These are phyloP conservation scores for Amanita pseudoporphyria DNA, from an alignment of 768 basidiomycete genomes.

Conservation along the genomic window DNA sequence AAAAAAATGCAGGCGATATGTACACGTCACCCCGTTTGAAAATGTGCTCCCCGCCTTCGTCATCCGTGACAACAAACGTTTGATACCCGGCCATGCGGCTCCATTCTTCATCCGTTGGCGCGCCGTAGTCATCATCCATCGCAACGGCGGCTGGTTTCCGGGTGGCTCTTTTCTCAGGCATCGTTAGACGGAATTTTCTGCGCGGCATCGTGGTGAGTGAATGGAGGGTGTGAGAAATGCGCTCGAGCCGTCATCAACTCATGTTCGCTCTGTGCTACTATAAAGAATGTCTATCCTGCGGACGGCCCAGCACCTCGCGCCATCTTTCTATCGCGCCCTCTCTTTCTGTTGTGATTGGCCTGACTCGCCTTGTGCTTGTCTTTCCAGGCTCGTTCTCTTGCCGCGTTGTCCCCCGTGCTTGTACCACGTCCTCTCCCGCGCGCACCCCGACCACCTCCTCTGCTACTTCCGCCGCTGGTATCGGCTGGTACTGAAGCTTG, in stretches of 20 bases:
- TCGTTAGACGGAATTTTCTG: background rate
- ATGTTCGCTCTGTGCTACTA: no score
- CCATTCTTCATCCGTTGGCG: constrained; percentile 14
- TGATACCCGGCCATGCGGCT: constrained; percentile 11
- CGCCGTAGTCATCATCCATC: background rate
- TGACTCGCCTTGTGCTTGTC: constrained; percentile 69
- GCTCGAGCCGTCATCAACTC: no score
- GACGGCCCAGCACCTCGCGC: constrained; percentile 41
- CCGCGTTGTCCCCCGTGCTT: constrained; percentile 16
- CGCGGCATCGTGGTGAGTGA: constrained; percentile 3
- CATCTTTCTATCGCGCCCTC: constrained; percentile 90
- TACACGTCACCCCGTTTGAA: constrained; percentile 29
- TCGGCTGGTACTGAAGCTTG: constrained; percentile 11
- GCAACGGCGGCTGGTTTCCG: background rate
- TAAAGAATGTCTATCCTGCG: constrained; percentile 4
- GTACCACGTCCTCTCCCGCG: constrained; percentile 26
- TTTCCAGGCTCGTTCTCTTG: constrained; percentile 60
- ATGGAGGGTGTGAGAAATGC: no score
- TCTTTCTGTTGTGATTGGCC: constrained; percentile 65
- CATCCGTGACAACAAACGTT: constrained; percentile 21
- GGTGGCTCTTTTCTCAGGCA: background rate
- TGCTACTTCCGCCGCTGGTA: constrained; percentile 14
- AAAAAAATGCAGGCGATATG: background rate
- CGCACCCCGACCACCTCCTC: constrained; percentile 28
- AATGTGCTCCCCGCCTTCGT: constrained; percentile 19